Evolutionary conservation across 306 rosid species (phyloP).

Genomic region (Dryas drummondii): DNA sequence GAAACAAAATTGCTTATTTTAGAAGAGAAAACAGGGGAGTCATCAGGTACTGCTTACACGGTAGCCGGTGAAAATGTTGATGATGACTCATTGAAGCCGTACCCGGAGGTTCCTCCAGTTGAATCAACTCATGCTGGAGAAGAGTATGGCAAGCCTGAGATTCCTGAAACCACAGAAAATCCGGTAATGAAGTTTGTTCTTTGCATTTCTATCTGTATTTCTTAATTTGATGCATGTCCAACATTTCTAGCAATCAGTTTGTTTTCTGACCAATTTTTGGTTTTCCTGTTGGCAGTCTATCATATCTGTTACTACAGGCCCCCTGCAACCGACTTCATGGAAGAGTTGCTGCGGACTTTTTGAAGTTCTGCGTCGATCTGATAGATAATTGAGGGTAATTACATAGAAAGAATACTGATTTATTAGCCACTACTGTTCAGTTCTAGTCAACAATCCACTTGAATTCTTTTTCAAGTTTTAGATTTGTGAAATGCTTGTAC

Average conservation of each 20-base stretch:
- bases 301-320: constrained; percentile 24
- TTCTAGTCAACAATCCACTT: neutral
- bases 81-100: neutral
- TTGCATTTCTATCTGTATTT: neutral
- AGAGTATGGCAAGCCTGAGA: constrained; percentile 27
- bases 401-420: neutral
- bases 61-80: constrained; percentile 32
- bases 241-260: neutral
- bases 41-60: constrained; percentile 30
- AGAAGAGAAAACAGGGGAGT: constrained; percentile 38
- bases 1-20: constrained; percentile 17
- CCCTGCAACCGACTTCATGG: constrained; percentile 51
- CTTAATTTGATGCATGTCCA: neutral
- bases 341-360: constrained; percentile 72
- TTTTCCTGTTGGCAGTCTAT: constrained; percentile 28
- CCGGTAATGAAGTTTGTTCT: constrained; percentile 39
- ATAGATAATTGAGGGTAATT: constrained; percentile 55
- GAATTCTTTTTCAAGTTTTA: neutral
- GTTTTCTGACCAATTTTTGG: neutral
- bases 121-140: constrained; percentile 32
- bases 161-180: constrained; percentile 31
- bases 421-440: neutral
- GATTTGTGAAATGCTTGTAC: neutral
- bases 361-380: constrained; percentile 43
- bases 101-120: constrained; percentile 12